Percentiles rank a stretch among this genome's conserved stretches.
phyloP scores from a whole-genome alignment of 495 filamentous ascomycete genomes.

The Immersiella caudata region DNA sequence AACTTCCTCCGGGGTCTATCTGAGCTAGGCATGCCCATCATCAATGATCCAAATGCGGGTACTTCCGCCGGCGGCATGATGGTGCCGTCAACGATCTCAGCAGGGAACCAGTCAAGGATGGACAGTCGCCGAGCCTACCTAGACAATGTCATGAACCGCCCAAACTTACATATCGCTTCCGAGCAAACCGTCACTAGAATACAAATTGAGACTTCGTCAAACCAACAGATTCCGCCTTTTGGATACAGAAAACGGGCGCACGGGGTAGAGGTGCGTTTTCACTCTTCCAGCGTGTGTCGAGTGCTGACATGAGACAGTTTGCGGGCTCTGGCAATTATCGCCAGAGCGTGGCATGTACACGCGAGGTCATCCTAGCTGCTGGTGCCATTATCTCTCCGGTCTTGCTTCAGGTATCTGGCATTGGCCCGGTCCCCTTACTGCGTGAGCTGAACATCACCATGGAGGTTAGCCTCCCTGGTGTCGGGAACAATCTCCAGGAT shows the following conservation, averaged over 20 bases:
- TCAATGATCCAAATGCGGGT: conserved; percentile 51
- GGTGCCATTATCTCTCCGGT: conserved; percentile 64
- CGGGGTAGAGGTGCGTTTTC: conserved; percentile 29
- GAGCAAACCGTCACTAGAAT: conserved; percentile 51
- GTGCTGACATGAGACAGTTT: conserved; percentile 27
- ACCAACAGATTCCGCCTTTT: conserved; percentile 38
- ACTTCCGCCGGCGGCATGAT: conserved; percentile 52
- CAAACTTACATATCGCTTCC: conserved; percentile 51
- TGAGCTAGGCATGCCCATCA: conserved; percentile 51
- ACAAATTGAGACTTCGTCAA: conserved; percentile 25
- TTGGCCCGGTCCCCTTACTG: conserved; percentile 58
- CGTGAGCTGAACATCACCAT: conserved; percentile 52
- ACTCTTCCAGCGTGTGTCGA: not conserved
- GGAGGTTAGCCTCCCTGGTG: conserved; percentile 57
- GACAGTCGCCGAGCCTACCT: conserved; percentile 55
- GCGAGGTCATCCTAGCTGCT: conserved; percentile 65
- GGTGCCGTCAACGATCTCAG: conserved; percentile 48
- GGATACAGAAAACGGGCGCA: conserved; percentile 32
- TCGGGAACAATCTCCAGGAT: conserved; percentile 68
- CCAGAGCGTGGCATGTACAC: conserved; percentile 22
- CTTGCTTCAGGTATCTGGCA: conserved; percentile 64
- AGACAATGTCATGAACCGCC: conserved; percentile 43
- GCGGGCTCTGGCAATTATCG: conserved; percentile 13
- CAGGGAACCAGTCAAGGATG: conserved; percentile 51
- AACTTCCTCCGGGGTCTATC: conserved; percentile 56